phyloP scores from a whole-genome alignment of 352 stramenopile genomes.

The Phytophthora syringae region DNA sequence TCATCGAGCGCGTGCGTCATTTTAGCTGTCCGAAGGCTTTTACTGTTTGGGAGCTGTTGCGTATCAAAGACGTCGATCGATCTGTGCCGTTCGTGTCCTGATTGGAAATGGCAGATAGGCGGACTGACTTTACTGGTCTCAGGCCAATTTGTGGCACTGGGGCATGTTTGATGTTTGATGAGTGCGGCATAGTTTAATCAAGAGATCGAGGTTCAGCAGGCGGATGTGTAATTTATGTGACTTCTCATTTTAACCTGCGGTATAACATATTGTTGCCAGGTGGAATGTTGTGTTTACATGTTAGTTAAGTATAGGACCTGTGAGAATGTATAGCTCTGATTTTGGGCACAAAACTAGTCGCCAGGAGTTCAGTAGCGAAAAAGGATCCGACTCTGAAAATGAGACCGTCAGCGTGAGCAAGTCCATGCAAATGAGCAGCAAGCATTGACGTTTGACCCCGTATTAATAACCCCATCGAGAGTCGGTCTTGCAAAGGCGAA shows the following conservation, averaged over 20 bases:
- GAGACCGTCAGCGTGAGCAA: not conserved
- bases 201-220: conserved; percentile 32
- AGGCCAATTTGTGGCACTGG: conserved; percentile 2
- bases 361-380: conserved; percentile 10
- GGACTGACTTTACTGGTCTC: conserved; percentile 16
- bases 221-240: conserved; percentile 1
- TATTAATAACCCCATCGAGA: not conserved
- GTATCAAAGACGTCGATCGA: conserved; percentile 31
- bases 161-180: conserved; percentile 1
- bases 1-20: conserved; percentile 37
- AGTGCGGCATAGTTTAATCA: conserved; percentile 22
- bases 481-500: not conserved
- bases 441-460: not conserved
- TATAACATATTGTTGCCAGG: not conserved
- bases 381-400: conserved; percentile 6
- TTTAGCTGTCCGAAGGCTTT: conserved; percentile 16
- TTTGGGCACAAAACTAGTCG: conserved; percentile 16
- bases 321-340: not conserved
- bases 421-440: not conserved
- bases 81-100: conserved; percentile 17
- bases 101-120: conserved; percentile 36
- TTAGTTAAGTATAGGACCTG: not conserved
- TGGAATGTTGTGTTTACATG: not conserved
- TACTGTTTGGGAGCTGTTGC: conserved; percentile 15
- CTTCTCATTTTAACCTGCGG: not conserved